These are phyloP conservation scores for Immersiella caudata DNA, from an alignment of 495 filamentous ascomycete genomes.

Conservation along the genomic window DNA sequence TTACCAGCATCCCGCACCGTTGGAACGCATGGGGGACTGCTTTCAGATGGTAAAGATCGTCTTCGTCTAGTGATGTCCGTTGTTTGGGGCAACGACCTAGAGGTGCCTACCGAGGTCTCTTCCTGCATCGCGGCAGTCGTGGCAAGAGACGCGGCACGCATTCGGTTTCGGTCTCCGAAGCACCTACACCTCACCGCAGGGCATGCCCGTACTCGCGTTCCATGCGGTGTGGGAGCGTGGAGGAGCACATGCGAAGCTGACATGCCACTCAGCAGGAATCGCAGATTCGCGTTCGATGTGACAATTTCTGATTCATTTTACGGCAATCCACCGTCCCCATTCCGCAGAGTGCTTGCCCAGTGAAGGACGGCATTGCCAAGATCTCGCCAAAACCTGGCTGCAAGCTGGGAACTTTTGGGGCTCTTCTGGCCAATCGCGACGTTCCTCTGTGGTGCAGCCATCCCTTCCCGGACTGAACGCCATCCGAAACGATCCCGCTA, in stretches of 20 bases:
- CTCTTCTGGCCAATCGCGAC: conserved; percentile 7
- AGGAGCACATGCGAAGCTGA: background rate
- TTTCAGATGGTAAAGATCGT: too few relatives aligned
- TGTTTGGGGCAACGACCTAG: too few relatives aligned
- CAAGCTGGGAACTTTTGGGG: conserved; percentile 15
- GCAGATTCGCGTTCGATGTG: background rate
- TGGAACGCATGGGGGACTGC: too few relatives aligned
- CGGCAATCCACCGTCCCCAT: background rate
- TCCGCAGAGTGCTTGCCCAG: background rate
- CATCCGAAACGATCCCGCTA: conserved; percentile 24
- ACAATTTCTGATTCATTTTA: background rate
- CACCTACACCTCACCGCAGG: background rate
- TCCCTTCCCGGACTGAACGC: conserved; percentile 18
- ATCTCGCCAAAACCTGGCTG: background rate
- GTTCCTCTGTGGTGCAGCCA: background rate
- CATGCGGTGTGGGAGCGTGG: background rate
- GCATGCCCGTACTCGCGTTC: background rate
- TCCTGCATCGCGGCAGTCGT: background rate
- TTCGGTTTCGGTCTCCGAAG: background rate
- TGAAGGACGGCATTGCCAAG: background rate
- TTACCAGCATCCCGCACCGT: too few relatives aligned
- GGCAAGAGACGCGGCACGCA: background rate
- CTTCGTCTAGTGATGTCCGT: too few relatives aligned
- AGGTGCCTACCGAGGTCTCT: background rate
- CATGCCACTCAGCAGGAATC: background rate